Base-by-base conservation (phyloP, 805 yeast genomes). In the Pichia scutulata region DNA sequence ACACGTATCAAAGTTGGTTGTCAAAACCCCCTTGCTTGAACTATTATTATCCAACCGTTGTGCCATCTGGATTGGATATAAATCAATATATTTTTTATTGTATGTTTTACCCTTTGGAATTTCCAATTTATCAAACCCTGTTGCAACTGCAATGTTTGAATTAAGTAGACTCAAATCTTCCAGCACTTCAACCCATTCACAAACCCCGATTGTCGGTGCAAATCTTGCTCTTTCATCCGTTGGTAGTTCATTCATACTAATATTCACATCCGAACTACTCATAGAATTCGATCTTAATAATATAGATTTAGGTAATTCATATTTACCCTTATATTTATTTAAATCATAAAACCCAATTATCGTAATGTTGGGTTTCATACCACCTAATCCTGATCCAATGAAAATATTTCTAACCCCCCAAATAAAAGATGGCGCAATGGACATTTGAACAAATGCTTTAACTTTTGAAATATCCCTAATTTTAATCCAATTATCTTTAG, bases 61-160 rank as follows among this genome's bases (percentile, higher is more conserved):
- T 4, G 95, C 83, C 97, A 93, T 93, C 61, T 93, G 99, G 57
- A 93, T 90, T 0, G 99, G 99, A 65, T 95, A 93, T 39, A 93
- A 69, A 64, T 93, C 99, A 60, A 93, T 89, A 56, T 71, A 84
- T 55, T 76, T 74, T 53, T 73, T 49, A 1, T 60, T 57, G 16
- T 62, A 59, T 9, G 63, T 57, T 18, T n/a, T 33, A 3, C 66
- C 64, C 3, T 65, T 69, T 0, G 97, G 97, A n/a, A 89, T 68
- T 12, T 76, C 71, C 50, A 92, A 62, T 6, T 72, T 62, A 16
- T 80, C 76, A 58, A 93, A 93, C 3, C 96, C 97, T 47, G 86
- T 88, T 0, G 98, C 97, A 47, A 93, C 83, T 0, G 97, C 98
- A 30, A 93, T 89, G 48, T 95, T 90, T 5, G 95, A 86, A 61